Conservation (phyloP, 306 rosid species). For the Inga laurina region DNA sequence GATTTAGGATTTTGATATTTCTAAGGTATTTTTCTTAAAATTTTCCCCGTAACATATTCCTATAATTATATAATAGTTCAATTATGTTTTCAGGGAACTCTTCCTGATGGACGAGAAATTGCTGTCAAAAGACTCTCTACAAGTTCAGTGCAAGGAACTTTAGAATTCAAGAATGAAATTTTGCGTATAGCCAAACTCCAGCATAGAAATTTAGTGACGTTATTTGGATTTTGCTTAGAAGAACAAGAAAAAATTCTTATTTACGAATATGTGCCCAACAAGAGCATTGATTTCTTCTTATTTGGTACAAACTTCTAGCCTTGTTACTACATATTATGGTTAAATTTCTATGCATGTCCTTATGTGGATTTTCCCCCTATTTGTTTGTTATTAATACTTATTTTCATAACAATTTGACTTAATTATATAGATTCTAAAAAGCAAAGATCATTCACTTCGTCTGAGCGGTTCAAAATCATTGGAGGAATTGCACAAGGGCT, state of each 20-base stretch:
- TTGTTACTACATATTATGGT: background rate
- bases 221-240: background rate
- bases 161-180: background rate
- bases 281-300: background rate
- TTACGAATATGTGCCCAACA: background rate
- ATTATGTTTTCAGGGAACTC: background rate
- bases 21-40: too few species aligned
- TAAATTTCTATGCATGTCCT: background rate
- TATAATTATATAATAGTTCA: background rate
- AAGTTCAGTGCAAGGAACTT: background rate
- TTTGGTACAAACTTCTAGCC: background rate
- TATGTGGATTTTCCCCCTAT: too few species aligned
- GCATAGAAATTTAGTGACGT: background rate
- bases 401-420: too few species aligned
- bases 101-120: background rate
- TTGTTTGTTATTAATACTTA: too few species aligned
- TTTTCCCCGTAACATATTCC: background rate
- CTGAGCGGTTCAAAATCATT: background rate
- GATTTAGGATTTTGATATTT: too few species aligned
- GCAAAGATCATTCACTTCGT: background rate
- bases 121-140: background rate
- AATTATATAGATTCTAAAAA: too few species aligned
- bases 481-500: background rate
- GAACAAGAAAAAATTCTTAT: background rate
- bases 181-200: background rate